Conservation (phyloP, 495 filamentous ascomycete species). For the Rostrohypoxylon terebratum region DNA sequence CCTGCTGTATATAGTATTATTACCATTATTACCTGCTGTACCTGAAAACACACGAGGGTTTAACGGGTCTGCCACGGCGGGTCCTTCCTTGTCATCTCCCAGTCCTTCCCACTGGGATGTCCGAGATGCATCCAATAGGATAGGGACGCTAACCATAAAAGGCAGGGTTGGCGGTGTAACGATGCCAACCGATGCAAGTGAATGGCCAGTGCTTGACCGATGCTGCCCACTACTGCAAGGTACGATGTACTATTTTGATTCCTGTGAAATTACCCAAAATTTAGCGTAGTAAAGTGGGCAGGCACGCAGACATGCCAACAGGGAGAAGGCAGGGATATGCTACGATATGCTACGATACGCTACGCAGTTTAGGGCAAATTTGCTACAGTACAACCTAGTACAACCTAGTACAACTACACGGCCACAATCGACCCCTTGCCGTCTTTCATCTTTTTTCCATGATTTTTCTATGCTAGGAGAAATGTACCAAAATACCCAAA, state of each 20-base stretch:
- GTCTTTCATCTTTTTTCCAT: conserved; percentile 2
- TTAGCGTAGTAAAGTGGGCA: conserved; percentile 39
- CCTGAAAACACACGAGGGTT: conserved; percentile 6
- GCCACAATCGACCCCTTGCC: conserved; percentile 1
- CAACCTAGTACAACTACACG: too few relatives aligned
- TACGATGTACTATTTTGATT: conserved; percentile 45
- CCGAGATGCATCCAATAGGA: conserved; percentile 26
- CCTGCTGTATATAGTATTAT: too few relatives aligned
- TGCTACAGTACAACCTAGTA: too few relatives aligned
- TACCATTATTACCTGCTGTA: background rate
- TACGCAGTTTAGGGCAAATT: conserved; percentile 9
- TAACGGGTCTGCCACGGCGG: conserved; percentile 26
- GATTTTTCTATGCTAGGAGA: conserved; percentile 7
- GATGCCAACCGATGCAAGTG: conserved; percentile 21
- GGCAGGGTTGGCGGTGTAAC: conserved; percentile 31
- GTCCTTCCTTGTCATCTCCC: background rate
- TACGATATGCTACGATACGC: background rate
- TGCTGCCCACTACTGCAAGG: conserved; percentile 41
- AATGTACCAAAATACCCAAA: background rate
- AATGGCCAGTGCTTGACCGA: conserved; percentile 38
- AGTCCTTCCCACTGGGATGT: conserved; percentile 27
- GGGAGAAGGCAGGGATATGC: background rate
- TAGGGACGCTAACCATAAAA: conserved; percentile 12
- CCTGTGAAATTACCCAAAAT: conserved; percentile 39
- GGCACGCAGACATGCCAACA: conserved; percentile 8